Evolutionary conservation across 78 protist genomes (phyloP).

Genomic region (Dictyostelium firmibasis): DNA sequence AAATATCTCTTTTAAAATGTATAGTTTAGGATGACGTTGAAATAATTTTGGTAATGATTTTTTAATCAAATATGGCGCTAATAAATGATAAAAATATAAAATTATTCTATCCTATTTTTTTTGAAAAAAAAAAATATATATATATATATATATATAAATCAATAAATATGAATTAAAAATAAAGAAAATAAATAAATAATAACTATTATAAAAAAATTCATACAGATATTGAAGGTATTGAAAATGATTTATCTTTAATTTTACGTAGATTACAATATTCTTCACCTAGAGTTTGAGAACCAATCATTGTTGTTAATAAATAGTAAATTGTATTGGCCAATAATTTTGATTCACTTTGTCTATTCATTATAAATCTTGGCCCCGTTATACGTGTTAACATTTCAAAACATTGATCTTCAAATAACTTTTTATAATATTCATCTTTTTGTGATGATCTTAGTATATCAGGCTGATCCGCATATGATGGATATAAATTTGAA

Average conservation of each 20-base stretch:
- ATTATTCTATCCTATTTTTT: slow-evolving; percentile 13
- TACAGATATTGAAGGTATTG: slow-evolving; percentile 42
- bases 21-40: slow-evolving; percentile 25
- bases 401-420: slow-evolving; percentile 72
- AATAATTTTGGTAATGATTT: slow-evolving; percentile 44
- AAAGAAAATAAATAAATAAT: not conserved
- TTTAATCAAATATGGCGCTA: slow-evolving; percentile 39
- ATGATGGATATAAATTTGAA: slow-evolving; percentile 36
- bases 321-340: slow-evolving; percentile 13
- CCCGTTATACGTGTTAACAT: slow-evolving; percentile 50
- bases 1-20: slow-evolving; percentile 28
- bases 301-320: slow-evolving; percentile 54
- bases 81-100: slow-evolving; percentile 21
- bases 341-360: slow-evolving; percentile 51
- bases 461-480: slow-evolving; percentile 74
- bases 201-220: not conserved
- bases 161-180: too few relatives aligned
- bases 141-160: not conserved
- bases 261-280: slow-evolving; percentile 61
- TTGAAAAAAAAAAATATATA: not conserved
- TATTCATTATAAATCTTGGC: slow-evolving; percentile 62
- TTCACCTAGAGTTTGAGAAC: slow-evolving; percentile 69
- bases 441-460: slow-evolving; percentile 64
- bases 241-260: slow-evolving; percentile 46
- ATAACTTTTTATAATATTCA: slow-evolving; percentile 52